phyloP scores from a whole-genome alignment of 2,329 filamentous ascomycete species.

The Leptographium wingfieldii region DNA sequence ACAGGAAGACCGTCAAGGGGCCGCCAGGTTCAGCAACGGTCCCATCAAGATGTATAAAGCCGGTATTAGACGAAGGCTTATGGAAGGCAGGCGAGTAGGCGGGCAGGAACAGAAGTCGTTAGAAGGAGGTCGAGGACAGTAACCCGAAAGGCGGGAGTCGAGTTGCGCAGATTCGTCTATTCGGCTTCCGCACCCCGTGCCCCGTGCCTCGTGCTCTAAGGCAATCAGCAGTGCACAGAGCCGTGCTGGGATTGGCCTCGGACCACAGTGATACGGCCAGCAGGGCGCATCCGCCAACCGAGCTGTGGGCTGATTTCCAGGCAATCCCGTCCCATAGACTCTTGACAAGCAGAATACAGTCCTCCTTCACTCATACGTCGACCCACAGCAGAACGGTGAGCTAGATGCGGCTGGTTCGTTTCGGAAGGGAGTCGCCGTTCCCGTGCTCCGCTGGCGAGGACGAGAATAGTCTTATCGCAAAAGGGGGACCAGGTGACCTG shows the following conservation, averaged over 20 bases:
- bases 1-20: conserved; percentile 8
- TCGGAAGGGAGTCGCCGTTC: background rate
- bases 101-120: background rate
- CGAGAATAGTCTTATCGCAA: background rate
- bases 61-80: background rate
- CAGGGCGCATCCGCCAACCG: background rate
- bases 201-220: background rate
- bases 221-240: background rate
- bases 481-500: background rate
- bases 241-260: background rate
- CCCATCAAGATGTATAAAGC: background rate
- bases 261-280: background rate
- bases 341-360: background rate
- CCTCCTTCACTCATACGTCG: background rate
- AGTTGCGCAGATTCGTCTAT: background rate
- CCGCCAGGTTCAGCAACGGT: background rate
- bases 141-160: too few relatives aligned
- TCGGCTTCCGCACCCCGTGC: background rate
- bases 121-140: background rate
- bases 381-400: background rate
- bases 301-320: background rate
- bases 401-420: background rate
- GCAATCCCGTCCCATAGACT: background rate
- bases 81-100: background rate
- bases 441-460: background rate